These are phyloP conservation scores for Ambrosiella beaveri DNA, from an alignment of 2,329 filamentous ascomycete species.

Conservation along the genomic window DNA sequence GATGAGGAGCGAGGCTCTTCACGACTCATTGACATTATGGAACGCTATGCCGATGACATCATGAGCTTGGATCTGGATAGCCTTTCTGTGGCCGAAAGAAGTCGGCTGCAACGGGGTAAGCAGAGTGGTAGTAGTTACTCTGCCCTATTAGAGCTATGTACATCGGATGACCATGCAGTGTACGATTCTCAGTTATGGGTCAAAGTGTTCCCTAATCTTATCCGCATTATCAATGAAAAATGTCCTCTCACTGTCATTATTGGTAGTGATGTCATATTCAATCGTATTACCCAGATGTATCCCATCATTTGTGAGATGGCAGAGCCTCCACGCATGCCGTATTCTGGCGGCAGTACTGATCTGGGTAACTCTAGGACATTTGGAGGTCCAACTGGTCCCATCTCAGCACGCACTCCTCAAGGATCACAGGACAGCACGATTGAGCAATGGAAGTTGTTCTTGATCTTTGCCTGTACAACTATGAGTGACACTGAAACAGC, in stretches of 20 bases:
- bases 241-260: conserved; percentile 85
- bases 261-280: conserved; percentile 81
- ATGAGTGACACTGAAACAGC: conserved; percentile 60
- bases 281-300: conserved; percentile 84
- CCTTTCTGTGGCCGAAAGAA: conserved; percentile 79
- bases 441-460: conserved; percentile 94
- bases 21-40: conserved; percentile 79
- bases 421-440: conserved; percentile 74
- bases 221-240: conserved; percentile 75
- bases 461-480: conserved; percentile 94
- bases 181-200: conserved; percentile 95
- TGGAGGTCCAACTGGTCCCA: not conserved
- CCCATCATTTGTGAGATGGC: conserved; percentile 63
- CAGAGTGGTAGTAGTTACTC: conserved; percentile 69
- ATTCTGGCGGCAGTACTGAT: conserved; percentile 38
- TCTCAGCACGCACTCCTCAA: conserved; percentile 37
- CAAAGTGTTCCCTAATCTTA: conserved; percentile 91
- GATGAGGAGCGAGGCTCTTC: conserved; percentile 31
- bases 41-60: conserved; percentile 73
- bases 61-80: conserved; percentile 88
- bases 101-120: conserved; percentile 76
- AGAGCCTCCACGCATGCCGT: conserved; percentile 49
- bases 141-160: conserved; percentile 82
- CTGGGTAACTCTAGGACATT: conserved; percentile 33
- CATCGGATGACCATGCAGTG: conserved; percentile 59